phyloP scores from a whole-genome alignment of 2,329 filamentous ascomycete species.

The Colletotrichum orchidophilum region DNA sequence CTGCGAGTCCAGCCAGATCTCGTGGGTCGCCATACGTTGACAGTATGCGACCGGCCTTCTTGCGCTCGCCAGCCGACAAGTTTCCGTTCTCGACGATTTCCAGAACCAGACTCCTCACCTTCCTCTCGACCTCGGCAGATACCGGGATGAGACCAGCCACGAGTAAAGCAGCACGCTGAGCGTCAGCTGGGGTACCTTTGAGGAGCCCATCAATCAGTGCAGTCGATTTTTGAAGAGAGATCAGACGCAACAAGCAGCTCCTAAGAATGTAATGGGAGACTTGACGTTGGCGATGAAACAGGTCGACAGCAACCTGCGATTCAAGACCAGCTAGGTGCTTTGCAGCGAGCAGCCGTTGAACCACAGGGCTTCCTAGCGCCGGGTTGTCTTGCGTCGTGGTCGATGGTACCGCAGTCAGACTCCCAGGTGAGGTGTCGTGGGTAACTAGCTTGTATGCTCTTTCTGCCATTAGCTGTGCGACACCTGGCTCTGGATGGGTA shows the following conservation, averaged over 20 bases:
- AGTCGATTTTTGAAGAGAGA: not conserved
- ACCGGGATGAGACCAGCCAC: not conserved
- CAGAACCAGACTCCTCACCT: not conserved
- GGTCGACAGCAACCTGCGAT: not conserved
- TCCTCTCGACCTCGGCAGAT: not conserved
- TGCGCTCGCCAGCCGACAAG: not conserved
- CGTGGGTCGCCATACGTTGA: conserved; percentile 11
- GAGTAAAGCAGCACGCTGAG: conserved; percentile 1
- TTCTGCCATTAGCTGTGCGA: not conserved
- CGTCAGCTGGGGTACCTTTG: not conserved
- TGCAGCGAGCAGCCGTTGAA: conserved; percentile 9
- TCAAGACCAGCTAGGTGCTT: not conserved
- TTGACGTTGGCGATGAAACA: not conserved
- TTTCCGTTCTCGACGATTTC: not conserved
- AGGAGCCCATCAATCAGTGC: not conserved
- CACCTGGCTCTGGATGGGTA: not conserved
- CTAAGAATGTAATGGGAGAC: not conserved
- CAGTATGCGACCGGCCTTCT: conserved; percentile 2
- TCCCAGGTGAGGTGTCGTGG: no score
- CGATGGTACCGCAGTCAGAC: no score
- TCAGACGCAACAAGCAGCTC: not conserved
- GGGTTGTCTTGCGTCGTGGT: not conserved
- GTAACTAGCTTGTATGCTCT: not conserved
- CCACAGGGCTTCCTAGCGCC: not conserved
- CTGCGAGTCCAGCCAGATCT: conserved; percentile 1